Conservation (phyloP, 1,284 basidiomycete genomes). For the Heterobasidion irregulare region DNA sequence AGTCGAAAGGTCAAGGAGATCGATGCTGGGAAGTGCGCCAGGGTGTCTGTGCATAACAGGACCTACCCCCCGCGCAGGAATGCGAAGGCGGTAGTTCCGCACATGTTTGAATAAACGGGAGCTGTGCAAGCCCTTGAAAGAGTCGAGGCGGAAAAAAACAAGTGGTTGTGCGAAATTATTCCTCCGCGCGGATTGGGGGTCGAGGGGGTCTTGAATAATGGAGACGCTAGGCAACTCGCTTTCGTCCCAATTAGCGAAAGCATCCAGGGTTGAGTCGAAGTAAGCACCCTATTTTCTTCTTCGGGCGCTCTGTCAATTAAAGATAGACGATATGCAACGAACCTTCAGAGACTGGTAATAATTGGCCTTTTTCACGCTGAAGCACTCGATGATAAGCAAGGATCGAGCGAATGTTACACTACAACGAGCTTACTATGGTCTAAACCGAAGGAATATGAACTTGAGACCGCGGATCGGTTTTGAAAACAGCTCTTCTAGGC, state of each 20-base stretch:
- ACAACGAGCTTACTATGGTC: conserved; percentile 50
- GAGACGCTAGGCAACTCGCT: conserved; percentile 38
- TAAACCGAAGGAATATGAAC: conserved; percentile 48
- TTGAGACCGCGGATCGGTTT: conserved; percentile 28
- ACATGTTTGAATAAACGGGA: conserved; percentile 35
- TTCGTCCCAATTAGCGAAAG: conserved; percentile 50
- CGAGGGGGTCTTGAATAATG: conserved; percentile 58
- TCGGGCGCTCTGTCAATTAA: neutral
- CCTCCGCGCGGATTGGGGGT: conserved; percentile 22
- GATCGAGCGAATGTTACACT: neutral
- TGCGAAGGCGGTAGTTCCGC: conserved; percentile 43
- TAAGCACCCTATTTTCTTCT: conserved; percentile 44
- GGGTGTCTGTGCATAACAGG: conserved; percentile 29
- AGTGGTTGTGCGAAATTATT: conserved; percentile 61
- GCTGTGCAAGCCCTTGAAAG: conserved; percentile 34
- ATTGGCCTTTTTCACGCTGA: conserved; percentile 54
- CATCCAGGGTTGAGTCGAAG: conserved; percentile 51
- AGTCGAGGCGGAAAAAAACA: conserved; percentile 60
- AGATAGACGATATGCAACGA: conserved; percentile 5
- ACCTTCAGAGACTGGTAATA: conserved; percentile 66
- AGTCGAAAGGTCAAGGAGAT: conserved; percentile 56
- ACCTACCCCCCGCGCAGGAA: conserved; percentile 49
- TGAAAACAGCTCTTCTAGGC: conserved; percentile 50
- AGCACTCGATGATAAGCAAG: neutral
- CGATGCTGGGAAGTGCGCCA: conserved; percentile 27